Percentiles rank a stretch among this genome's conserved stretches.
phyloP scores from a whole-genome alignment of 768 basidiomycete species.

The Floccularia luteovirens region DNA sequence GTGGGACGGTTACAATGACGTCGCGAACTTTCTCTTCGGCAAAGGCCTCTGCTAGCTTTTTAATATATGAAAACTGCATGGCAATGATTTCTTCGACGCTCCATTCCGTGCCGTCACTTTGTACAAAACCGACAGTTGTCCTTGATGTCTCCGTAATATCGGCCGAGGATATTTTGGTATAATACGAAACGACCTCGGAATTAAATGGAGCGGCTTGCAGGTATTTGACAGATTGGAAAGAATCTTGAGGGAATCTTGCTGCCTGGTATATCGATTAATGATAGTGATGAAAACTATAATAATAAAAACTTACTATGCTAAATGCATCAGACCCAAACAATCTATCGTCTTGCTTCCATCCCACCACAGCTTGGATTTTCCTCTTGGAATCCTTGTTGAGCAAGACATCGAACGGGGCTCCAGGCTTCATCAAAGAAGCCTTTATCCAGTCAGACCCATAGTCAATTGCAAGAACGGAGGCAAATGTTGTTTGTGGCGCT shows the following conservation, averaged over 20 bases:
- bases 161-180: slow-evolving; percentile 45
- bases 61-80: slow-evolving; percentile 91
- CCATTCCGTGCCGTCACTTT: slow-evolving; percentile 65
- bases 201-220: slow-evolving; percentile 66
- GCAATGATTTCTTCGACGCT: slow-evolving; percentile 85
- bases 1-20: slow-evolving; percentile 84
- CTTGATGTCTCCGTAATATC: slow-evolving; percentile 48
- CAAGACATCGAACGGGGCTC: slow-evolving; percentile 91
- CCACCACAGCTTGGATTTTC: slow-evolving; percentile 86
- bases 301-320: slow-evolving; percentile 58
- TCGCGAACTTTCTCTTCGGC: slow-evolving; percentile 76
- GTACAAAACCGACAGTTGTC: slow-evolving; percentile 50
- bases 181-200: slow-evolving; percentile 53
- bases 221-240: slow-evolving; percentile 80
- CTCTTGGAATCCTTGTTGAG: slow-evolving; percentile 96
- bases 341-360: slow-evolving; percentile 88
- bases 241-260: slow-evolving; percentile 83
- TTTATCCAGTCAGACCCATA: slow-evolving; percentile 98
- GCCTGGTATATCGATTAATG: slow-evolving; percentile 45
- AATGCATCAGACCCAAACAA: slow-evolving; percentile 87
- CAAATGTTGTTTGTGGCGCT: slow-evolving; percentile 40
- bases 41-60: slow-evolving; percentile 73
- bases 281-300: neutral
- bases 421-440: slow-evolving; percentile 91
- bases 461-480: slow-evolving; percentile 91